phyloP scores from a whole-genome alignment of 176 grass and related monocot genomes.

The Triticum urartu region DNA sequence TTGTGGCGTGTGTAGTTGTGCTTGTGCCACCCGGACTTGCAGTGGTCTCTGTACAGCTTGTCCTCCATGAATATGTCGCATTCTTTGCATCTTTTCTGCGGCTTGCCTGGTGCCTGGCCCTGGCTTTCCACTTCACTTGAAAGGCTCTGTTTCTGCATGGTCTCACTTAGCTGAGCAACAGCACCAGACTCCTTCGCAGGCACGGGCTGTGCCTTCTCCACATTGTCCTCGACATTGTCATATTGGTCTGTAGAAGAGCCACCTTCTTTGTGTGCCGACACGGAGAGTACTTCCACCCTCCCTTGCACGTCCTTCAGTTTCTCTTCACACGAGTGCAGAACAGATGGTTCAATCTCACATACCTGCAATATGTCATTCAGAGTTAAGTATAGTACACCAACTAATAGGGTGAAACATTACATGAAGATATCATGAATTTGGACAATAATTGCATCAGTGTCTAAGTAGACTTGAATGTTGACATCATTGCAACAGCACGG shows the following conservation, averaged over 20 bases:
- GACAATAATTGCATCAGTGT: not conserved
- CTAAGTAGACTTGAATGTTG: not conserved
- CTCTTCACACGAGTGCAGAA: slow-evolving; percentile 81
- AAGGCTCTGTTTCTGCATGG: slow-evolving; percentile 58
- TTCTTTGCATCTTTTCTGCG: slow-evolving; percentile 69
- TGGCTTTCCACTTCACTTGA: slow-evolving; percentile 25
- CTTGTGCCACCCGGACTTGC: slow-evolving; percentile 86
- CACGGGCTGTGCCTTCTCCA: slow-evolving; percentile 38
- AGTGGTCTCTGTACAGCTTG: slow-evolving; percentile 76
- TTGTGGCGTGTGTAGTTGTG: slow-evolving; percentile 72
- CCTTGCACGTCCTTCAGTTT: slow-evolving; percentile 62
- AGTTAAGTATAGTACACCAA: not conserved
- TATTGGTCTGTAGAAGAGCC: slow-evolving; percentile 56
- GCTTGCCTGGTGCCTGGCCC: slow-evolving; percentile 33
- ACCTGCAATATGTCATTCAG: slow-evolving; percentile 46
- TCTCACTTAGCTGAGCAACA: slow-evolving; percentile 40
- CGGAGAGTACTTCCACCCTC: slow-evolving; percentile 74
- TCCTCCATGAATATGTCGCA: slow-evolving; percentile 62
- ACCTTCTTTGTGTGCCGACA: slow-evolving; percentile 55
- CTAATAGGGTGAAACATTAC: not conserved
- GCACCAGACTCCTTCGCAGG: slow-evolving; percentile 34
- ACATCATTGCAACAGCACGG: not conserved
- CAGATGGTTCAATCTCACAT: slow-evolving; percentile 77
- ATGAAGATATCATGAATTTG: not conserved
- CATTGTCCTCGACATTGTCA: slow-evolving; percentile 27